These are phyloP conservation scores for Paracoccidioides brasiliensis DNA, from an alignment of 2,329 filamentous ascomycete genomes.

Conservation along the genomic window DNA sequence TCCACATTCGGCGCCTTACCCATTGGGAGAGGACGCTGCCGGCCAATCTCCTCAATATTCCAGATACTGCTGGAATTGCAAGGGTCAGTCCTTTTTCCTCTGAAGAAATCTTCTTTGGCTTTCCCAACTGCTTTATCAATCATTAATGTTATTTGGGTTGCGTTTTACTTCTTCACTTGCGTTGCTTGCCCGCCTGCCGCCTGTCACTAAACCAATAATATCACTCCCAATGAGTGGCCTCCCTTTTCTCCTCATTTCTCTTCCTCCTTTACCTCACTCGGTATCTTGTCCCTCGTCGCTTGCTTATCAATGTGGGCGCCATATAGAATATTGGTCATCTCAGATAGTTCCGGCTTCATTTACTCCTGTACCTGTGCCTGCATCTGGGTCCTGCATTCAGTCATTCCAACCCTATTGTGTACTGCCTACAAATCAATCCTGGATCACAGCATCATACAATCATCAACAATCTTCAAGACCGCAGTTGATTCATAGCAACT, in stretches of 20 bases:
- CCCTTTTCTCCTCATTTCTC: neutral
- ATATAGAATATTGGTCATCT: neutral
- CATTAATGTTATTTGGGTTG: neutral
- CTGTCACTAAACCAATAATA: neutral
- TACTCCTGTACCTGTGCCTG: neutral
- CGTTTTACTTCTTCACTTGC: neutral
- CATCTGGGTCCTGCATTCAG: neutral
- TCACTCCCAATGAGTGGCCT: neutral
- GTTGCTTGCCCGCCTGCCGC: neutral
- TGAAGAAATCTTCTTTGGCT: neutral
- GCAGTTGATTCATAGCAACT: neutral
- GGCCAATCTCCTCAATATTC: neutral
- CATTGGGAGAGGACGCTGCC: neutral
- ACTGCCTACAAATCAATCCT: neutral
- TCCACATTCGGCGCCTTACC: neutral
- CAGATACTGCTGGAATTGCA: neutral
- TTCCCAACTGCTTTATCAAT: neutral
- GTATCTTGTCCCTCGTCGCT: neutral
- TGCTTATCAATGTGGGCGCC: neutral
- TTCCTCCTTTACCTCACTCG: neutral
- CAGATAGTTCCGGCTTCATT: neutral
- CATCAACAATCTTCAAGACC: neutral
- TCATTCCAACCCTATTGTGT: neutral
- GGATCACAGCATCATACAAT: neutral
- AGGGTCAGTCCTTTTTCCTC: neutral